phyloP scores from a whole-genome alignment of 1,139 yeast species.

The Wickerhamomyces sp. region DNA sequence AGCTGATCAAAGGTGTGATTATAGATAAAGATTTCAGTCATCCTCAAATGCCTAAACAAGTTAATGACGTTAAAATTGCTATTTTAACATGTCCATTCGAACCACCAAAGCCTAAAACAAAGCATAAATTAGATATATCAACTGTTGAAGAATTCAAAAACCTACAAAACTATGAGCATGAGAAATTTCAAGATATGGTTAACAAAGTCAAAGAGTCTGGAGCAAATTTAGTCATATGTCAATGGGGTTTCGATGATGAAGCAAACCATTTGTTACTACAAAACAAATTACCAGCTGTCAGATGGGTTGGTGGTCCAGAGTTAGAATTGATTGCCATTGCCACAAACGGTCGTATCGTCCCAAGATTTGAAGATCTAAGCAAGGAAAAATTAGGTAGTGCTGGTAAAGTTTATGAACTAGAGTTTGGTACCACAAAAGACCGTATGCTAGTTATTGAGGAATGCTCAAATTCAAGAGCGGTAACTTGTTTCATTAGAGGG shows the following conservation, averaged over 20 bases:
- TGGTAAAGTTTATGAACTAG: constrained; percentile 79
- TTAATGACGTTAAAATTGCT: constrained; percentile 83
- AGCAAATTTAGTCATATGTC: constrained; percentile 95
- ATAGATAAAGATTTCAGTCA: constrained; percentile 96
- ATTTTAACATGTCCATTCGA: constrained; percentile 97
- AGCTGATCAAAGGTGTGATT: constrained; percentile 83
- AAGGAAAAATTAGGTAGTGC: constrained; percentile 84
- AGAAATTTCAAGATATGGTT: constrained; percentile 89
- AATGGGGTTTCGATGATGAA: constrained; percentile 99
- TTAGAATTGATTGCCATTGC: constrained; percentile 95
- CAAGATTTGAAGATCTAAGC: constrained; percentile 89
- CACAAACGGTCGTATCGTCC: constrained; percentile 94
- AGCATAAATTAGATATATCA: constrained; percentile 91
- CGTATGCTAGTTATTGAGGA: constrained; percentile 94
- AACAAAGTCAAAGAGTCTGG: constrained; percentile 82
- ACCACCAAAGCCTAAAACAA: constrained; percentile 99
- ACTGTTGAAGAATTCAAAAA: constrained; percentile 89
- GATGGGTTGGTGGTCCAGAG: constrained; percentile 99
- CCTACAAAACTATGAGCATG: constrained; percentile 87
- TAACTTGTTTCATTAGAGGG: constrained; percentile 90
- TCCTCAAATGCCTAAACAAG: constrained; percentile 91
- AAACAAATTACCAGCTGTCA: constrained; percentile 87
- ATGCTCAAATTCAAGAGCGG: constrained; percentile 84
- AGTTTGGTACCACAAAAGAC: constrained; percentile 95
- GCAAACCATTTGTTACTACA: constrained; percentile 91